Evolutionary conservation across 345 rosid genomes (phyloP).

Genomic region (Capsella bursapastoris): DNA sequence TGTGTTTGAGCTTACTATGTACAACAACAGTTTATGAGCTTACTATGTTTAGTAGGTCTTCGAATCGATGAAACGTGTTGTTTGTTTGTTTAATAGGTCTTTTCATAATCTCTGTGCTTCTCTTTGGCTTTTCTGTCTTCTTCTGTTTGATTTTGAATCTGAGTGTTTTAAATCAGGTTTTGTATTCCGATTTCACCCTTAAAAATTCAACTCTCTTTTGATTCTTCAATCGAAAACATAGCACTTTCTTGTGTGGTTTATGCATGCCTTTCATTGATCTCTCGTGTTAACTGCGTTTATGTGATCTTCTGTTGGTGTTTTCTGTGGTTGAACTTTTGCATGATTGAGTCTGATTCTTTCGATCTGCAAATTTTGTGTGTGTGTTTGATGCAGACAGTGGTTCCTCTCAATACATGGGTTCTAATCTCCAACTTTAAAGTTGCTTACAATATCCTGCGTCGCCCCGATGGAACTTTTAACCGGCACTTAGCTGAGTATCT

Average conservation of each 20-base stretch:
- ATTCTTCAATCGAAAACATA: neutral
- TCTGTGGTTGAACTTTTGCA: neutral
- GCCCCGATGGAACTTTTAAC: constrained; percentile 89
- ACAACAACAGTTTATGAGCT: too few relatives aligned
- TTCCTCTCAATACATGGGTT: constrained; percentile 90
- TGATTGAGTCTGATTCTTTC: neutral
- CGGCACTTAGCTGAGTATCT: constrained; percentile 94
- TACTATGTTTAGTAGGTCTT: neutral
- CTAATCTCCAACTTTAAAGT: constrained; percentile 87
- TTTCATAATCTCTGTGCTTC: neutral
- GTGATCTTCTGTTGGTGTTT: neutral
- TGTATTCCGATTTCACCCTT: neutral
- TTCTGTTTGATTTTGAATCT: constrained; percentile 5
- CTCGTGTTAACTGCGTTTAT: neutral
- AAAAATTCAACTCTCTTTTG: neutral
- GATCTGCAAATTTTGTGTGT: constrained; percentile 7
- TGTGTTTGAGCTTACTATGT: too few relatives aligned
- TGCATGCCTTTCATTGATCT: constrained; percentile 1
- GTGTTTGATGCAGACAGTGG: constrained; percentile 63
- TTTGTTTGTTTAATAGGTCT: constrained; percentile 21
- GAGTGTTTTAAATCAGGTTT: neutral
- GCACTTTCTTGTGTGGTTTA: neutral
- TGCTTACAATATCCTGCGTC: constrained; percentile 79
- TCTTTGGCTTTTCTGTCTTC: constrained; percentile 10
- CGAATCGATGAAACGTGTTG: constrained; percentile 40